phyloP scores from a whole-genome alignment of 139 green algal genomes.

The Chlamydomonas sp. region DNA sequence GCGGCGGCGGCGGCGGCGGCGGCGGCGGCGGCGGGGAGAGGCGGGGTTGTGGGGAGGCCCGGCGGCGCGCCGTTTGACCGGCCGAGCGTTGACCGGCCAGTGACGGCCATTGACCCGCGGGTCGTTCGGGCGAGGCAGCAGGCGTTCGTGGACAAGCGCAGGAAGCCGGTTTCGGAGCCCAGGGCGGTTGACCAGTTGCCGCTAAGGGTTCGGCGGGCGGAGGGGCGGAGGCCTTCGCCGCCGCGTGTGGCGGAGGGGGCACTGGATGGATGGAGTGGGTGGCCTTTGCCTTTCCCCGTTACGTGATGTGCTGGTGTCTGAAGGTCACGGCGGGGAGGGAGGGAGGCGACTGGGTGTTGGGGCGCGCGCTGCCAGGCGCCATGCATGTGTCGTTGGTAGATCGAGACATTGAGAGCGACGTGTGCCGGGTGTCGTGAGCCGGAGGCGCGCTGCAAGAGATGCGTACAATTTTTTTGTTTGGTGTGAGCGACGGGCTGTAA shows the following conservation, averaged over 20 bases:
- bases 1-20: neutral
- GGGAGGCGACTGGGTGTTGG: too few relatives aligned
- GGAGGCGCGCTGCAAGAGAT: too few relatives aligned
- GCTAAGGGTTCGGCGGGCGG: constrained; percentile 15
- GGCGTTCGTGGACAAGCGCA: constrained; percentile 12
- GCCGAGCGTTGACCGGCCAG: constrained; percentile 1
- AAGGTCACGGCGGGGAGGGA: too few relatives aligned
- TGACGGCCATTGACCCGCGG: neutral
- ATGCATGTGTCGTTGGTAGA: too few relatives aligned
- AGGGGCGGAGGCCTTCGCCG: neutral
- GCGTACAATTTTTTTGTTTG: too few relatives aligned
- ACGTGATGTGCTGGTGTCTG: too few relatives aligned
- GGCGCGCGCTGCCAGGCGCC: too few relatives aligned
- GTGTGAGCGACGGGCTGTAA: too few relatives aligned
- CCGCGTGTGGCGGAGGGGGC: neutral
- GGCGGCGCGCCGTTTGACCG: neutral
- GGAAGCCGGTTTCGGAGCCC: neutral
- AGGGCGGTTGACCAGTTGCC: neutral
- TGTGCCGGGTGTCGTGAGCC: too few relatives aligned
- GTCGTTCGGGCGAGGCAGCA: constrained; percentile 17
- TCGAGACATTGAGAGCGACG: too few relatives aligned
- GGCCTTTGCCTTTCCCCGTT: too few relatives aligned
- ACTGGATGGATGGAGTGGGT: too few relatives aligned
- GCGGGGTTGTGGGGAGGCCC: neutral
- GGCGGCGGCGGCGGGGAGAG: neutral